Percentiles rank a stretch among this genome's conserved stretches.
Evolutionary conservation across 495 filamentous ascomycete genomes (phyloP).

Genomic region (Aspergillus asperescens): DNA sequence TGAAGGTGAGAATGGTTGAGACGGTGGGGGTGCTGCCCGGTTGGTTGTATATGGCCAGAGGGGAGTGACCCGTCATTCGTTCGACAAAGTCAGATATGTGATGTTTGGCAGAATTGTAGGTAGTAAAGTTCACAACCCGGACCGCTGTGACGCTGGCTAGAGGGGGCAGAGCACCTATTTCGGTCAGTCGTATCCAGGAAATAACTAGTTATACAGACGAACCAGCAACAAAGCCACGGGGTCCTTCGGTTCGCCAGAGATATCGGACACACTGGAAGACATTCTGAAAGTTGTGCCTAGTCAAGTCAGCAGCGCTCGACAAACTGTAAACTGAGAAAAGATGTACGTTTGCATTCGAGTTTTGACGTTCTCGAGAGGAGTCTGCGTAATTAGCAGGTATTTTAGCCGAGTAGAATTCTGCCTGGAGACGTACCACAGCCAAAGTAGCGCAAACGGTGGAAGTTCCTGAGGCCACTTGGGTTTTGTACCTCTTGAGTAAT

Average conservation of each 20-base stretch:
- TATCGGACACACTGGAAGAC: conserved; percentile 40
- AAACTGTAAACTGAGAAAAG: background rate
- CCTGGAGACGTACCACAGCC: conserved; percentile 36
- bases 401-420: background rate
- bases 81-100: conserved; percentile 51
- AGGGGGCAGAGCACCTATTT: conserved; percentile 69
- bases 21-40: conserved; percentile 63
- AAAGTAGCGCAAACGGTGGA: conserved; percentile 43
- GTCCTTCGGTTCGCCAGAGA: conserved; percentile 43
- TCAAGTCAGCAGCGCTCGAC: conserved; percentile 1
- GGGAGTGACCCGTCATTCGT: conserved; percentile 58
- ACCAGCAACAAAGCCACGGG: conserved; percentile 46
- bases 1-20: conserved; percentile 67
- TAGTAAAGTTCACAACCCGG: conserved; percentile 86
- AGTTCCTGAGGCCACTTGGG: conserved; percentile 42
- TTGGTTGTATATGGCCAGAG: conserved; percentile 64
- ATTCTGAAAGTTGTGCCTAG: conserved; percentile 42
- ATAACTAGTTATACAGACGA: conserved; percentile 11
- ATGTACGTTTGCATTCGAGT: conserved; percentile 50
- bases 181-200: conserved; percentile 4
- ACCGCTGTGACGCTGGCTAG: conserved; percentile 84
- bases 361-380: conserved; percentile 46
- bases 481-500: conserved; percentile 43
- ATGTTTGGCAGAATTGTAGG: conserved; percentile 83
- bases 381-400: conserved; percentile 23